Conservation (phyloP, 2,329 filamentous ascomycete genomes). For the Trichoderma sp. region DNA sequence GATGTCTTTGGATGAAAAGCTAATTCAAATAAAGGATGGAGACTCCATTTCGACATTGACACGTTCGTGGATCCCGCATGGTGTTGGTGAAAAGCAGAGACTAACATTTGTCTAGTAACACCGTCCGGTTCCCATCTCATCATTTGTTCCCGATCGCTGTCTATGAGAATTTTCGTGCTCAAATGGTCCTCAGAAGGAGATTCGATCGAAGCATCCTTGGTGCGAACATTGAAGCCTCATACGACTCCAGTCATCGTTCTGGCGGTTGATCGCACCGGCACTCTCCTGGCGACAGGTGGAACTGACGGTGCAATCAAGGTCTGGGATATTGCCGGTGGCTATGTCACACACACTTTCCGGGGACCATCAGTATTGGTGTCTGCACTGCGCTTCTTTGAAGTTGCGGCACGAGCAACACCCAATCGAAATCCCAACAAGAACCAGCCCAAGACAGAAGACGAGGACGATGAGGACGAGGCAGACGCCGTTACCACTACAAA, state of each 20-base stretch:
- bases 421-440: conserved; percentile 32
- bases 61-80: conserved; percentile 39
- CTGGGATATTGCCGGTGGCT: conserved; percentile 90
- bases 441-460: conserved; percentile 26
- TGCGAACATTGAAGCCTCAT: conserved; percentile 85
- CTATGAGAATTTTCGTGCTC: conserved; percentile 87
- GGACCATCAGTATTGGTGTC: conserved; percentile 90
- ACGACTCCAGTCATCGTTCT: conserved; percentile 83
- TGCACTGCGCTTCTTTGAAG: conserved; percentile 86
- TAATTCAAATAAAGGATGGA: conserved; percentile 56
- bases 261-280: conserved; percentile 81
- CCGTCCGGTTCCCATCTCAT: conserved; percentile 85
- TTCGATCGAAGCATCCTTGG: conserved; percentile 61
- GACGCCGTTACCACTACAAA: conserved; percentile 47
- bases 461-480: conserved; percentile 38
- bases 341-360: conserved; percentile 90
- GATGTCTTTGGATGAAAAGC: background rate
- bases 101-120: conserved; percentile 58
- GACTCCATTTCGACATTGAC: conserved; percentile 74
- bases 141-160: conserved; percentile 89
- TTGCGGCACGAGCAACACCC: conserved; percentile 46
- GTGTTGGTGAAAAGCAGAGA: background rate
- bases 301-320: conserved; percentile 94
- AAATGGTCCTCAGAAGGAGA: conserved; percentile 54
- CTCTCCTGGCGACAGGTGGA: conserved; percentile 85